phyloP scores from a whole-genome alignment of 768 basidiomycete genomes.

The Lactifluus hygrophoroides region DNA sequence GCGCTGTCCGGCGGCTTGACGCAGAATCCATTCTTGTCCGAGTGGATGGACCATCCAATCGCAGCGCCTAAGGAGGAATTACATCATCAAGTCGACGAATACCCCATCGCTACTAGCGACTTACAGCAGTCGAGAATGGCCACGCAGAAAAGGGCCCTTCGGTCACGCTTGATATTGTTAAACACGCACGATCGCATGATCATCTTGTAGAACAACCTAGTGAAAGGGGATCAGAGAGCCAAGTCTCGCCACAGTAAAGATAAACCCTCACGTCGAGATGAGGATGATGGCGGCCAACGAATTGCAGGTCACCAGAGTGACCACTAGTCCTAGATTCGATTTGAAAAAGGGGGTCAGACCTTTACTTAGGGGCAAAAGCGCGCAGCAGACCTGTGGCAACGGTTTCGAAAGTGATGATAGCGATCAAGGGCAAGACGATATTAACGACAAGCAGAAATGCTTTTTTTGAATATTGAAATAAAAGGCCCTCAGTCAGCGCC shows the following conservation, averaged over 20 bases:
- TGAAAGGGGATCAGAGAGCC: background rate
- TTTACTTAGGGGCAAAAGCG: background rate
- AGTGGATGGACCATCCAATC: constrained; percentile 4
- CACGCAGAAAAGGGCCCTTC: background rate
- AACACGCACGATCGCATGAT: constrained; percentile 3
- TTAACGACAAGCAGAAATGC: constrained; percentile 6
- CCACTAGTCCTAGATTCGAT: background rate
- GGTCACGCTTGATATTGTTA: constrained; percentile 1
- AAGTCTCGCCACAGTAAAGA: background rate
- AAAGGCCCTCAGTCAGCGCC: background rate
- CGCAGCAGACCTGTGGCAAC: background rate
- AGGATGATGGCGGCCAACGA: background rate
- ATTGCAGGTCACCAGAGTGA: background rate
- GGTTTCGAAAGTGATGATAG: background rate
- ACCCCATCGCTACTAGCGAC: too few species aligned
- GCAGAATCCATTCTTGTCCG: background rate
- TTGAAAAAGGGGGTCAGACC: background rate
- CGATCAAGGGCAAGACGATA: background rate
- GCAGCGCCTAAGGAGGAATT: background rate
- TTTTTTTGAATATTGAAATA: background rate
- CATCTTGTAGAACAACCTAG: constrained; percentile 3
- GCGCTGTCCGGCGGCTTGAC: background rate
- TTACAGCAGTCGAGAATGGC: constrained; percentile 2
- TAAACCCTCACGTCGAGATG: background rate
- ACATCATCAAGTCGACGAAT: too few species aligned